Conservation (phyloP, 2,329 filamentous ascomycete genomes). For the Decorospora gaudefroyi region DNA sequence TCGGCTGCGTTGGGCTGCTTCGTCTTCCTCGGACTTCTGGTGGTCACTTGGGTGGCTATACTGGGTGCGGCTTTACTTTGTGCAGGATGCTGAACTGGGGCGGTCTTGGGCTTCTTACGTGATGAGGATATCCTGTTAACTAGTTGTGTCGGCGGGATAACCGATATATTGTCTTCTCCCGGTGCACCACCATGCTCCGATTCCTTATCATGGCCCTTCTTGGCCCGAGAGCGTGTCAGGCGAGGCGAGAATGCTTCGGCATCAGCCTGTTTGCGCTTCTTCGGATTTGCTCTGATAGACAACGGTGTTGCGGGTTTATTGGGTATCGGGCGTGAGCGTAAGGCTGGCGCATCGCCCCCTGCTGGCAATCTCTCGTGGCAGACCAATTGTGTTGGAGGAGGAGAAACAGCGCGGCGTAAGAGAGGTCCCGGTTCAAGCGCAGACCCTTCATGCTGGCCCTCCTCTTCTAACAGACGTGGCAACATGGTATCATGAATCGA, state of each 20-base stretch:
- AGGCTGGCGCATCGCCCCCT: too few species aligned
- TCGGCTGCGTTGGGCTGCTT: background rate
- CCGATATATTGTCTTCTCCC: background rate
- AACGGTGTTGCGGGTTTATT: conserved; percentile 8
- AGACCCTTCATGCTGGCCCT: background rate
- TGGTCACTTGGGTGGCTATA: background rate
- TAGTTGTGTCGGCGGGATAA: conserved; percentile 34
- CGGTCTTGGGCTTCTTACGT: conserved; percentile 8
- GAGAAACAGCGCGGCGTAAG: background rate
- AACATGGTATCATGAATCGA: conserved; percentile 27
- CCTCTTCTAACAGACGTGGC: background rate
- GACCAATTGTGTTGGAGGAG: conserved; percentile 6
- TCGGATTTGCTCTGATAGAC: conserved; percentile 1
- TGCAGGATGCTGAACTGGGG: background rate
- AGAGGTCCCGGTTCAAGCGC: background rate
- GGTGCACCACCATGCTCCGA: background rate
- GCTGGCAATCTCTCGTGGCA: too few species aligned
- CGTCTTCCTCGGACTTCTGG: conserved; percentile 1
- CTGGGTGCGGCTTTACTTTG: background rate
- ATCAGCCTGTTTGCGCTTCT: conserved; percentile 13
- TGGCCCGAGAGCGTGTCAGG: conserved; percentile 18
- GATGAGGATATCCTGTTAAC: background rate
- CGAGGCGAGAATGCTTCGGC: conserved; percentile 3
- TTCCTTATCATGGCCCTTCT: conserved; percentile 4
- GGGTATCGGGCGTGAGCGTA: background rate